These are phyloP conservation scores for Tuctoria greenei DNA, from an alignment of 176 grass and related monocot genomes.

Conservation along the genomic window DNA sequence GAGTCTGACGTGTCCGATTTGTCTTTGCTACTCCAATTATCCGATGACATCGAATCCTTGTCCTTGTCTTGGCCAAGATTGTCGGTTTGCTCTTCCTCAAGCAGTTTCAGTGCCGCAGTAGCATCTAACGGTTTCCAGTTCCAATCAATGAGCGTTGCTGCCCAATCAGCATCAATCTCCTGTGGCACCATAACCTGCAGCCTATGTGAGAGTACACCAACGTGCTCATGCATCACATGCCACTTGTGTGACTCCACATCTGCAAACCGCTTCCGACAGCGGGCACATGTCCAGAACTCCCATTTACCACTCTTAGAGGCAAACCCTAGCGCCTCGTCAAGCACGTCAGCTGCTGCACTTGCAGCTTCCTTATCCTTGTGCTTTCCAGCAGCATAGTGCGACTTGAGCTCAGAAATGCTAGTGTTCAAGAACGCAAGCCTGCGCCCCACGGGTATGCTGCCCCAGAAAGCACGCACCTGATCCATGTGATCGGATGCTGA, in stretches of 20 bases:
- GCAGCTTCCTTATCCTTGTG: constrained; percentile 54
- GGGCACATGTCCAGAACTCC: constrained; percentile 71
- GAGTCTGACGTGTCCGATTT: constrained; percentile 62
- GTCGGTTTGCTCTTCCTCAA: constrained; percentile 61
- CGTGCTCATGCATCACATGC: constrained; percentile 55
- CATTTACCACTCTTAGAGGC: constrained; percentile 40
- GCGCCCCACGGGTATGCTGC: constrained; percentile 40
- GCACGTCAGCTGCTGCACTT: constrained; percentile 19
- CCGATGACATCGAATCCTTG: constrained; percentile 46
- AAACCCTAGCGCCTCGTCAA: constrained; percentile 61
- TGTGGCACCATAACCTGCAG: constrained; percentile 54
- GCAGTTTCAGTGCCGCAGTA: constrained; percentile 38
- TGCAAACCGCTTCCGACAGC: constrained; percentile 55
- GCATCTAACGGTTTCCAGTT: constrained; percentile 79
- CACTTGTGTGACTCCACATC: constrained; percentile 35
- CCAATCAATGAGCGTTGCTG: constrained; percentile 57
- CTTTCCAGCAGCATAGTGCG: constrained; percentile 38
- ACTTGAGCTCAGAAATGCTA: constrained; percentile 58
- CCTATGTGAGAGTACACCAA: constrained; percentile 38
- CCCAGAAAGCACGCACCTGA: constrained; percentile 77
- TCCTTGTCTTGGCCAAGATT: constrained; percentile 48
- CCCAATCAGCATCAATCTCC: constrained; percentile 64
- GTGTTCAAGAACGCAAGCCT: constrained; percentile 53
- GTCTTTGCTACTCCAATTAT: constrained; percentile 60
- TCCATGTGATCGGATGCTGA: constrained; percentile 48